phyloP scores from a whole-genome alignment of 306 rosid genomes.

The Glycine latifolia region DNA sequence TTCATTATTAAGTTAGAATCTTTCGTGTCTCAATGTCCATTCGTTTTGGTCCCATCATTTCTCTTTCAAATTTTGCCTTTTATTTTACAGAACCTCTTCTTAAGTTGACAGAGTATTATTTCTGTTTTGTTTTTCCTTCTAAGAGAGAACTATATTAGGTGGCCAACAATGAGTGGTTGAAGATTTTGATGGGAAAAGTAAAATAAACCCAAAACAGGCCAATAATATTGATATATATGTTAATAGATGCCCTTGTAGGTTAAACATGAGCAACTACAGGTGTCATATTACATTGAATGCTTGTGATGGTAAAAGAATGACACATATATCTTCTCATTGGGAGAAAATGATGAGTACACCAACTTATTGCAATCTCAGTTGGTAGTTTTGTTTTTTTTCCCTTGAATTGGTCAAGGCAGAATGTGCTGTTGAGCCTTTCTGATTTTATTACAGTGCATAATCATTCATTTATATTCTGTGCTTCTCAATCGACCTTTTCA shows the following conservation, averaged over 20 bases:
- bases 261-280: not conserved
- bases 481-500: slow-evolving; percentile 67
- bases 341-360: not conserved
- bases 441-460: slow-evolving; percentile 22
- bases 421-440: slow-evolving; percentile 1
- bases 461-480: slow-evolving; percentile 49
- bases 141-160: slow-evolving; percentile 23
- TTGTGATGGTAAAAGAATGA: slow-evolving; percentile 39
- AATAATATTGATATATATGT: slow-evolving; percentile 34
- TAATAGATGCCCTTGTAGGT: not conserved
- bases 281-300: not conserved
- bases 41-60: not conserved
- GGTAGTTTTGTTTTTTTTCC: not conserved
- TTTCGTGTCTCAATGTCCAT: not conserved
- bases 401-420: slow-evolving; percentile 10
- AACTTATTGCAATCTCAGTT: slow-evolving; percentile 45
- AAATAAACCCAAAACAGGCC: slow-evolving; percentile 23
- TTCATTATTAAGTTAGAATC: not conserved
- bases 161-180: not conserved
- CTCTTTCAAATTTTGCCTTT: not conserved
- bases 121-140: not conserved
- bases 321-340: not conserved
- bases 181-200: slow-evolving; percentile 32
- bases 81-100: slow-evolving; percentile 17
- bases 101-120: not conserved